Conservation (phyloP, 768 basidiomycete genomes). For the Lactarius hengduanensis region DNA sequence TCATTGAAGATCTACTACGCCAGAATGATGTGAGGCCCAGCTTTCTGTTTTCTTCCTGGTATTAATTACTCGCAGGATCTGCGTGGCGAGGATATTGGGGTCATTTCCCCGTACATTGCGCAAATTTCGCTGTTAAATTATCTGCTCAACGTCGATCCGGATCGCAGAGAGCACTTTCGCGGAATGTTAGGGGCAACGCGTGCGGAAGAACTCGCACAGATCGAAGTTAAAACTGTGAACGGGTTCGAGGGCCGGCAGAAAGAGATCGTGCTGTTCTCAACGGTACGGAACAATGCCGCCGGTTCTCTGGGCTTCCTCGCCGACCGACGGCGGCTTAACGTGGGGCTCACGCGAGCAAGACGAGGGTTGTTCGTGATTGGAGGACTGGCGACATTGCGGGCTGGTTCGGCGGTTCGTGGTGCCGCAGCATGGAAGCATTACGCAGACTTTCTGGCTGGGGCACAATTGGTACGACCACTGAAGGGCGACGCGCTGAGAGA, state of each 20-base stretch:
- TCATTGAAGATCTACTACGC: conserved; percentile 79
- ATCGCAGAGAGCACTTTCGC: conserved; percentile 53
- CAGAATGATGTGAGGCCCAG: conserved; percentile 14
- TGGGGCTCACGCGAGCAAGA: conserved; percentile 86
- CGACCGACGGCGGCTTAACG: conserved; percentile 82
- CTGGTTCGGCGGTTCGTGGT: conserved; percentile 38
- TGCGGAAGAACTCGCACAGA: conserved; percentile 56
- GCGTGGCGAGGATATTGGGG: conserved; percentile 75
- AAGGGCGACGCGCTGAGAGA: conserved; percentile 35
- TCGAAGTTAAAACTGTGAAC: conserved; percentile 92
- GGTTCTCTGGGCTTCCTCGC: conserved; percentile 89
- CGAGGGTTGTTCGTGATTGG: conserved; percentile 82
- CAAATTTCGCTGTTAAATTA: conserved; percentile 78
- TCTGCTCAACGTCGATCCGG: conserved; percentile 55
- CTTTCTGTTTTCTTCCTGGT: not conserved
- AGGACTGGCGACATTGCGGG: conserved; percentile 60
- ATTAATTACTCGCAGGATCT: conserved; percentile 48
- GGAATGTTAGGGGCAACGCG: conserved; percentile 63
- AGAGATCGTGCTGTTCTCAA: conserved; percentile 88
- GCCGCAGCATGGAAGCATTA: conserved; percentile 57
- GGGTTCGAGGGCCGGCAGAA: conserved; percentile 95
- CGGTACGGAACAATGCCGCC: conserved; percentile 75
- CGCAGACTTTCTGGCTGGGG: conserved; percentile 51
- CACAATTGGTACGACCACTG: conserved; percentile 52
- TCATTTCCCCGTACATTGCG: conserved; percentile 90